Percentiles rank a stretch among this genome's conserved stretches.
phyloP scores from a whole-genome alignment of 805 yeast species.

The Monosporozyma solicola region DNA sequence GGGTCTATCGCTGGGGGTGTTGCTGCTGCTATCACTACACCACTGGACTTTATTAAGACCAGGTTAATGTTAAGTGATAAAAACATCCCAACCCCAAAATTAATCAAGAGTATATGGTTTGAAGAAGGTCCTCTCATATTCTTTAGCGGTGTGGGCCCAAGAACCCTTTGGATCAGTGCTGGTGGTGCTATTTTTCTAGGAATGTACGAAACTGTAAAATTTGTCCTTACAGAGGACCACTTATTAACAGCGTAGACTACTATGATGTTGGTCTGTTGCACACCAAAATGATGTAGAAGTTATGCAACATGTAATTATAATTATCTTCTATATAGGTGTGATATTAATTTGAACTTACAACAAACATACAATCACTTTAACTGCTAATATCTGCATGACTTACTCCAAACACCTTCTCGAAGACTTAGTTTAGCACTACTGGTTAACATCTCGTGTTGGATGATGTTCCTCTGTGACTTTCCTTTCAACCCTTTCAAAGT shows the following conservation, averaged over 20 bases:
- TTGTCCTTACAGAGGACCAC: neutral
- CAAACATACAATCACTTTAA: neutral
- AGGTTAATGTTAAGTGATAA: constrained; percentile 69
- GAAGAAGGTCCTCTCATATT: constrained; percentile 75
- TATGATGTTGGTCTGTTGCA: neutral
- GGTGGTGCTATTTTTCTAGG: constrained; percentile 98
- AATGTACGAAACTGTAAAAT: constrained; percentile 53
- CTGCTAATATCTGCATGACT: too few species aligned
- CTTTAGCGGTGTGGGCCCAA: constrained; percentile 81
- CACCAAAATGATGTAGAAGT: neutral
- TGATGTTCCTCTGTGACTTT: neutral
- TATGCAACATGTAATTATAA: neutral
- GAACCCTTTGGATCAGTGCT: constrained; percentile 95
- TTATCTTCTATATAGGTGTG: neutral
- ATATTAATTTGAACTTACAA: neutral
- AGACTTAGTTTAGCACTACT: neutral
- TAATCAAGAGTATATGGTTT: constrained; percentile 44
- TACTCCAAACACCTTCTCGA: too few species aligned
- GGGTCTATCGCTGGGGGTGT: constrained; percentile 77
- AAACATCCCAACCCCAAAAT: constrained; percentile 34
- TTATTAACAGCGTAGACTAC: neutral
- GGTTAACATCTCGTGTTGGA: neutral
- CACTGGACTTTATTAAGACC: constrained; percentile 70
- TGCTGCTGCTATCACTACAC: constrained; percentile 77
- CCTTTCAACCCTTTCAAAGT: neutral